Conservation (phyloP, 345 rosid species). For the sweet orange (Citrus sinensis) region DVS_A1.0 CM039166.1:17149001-17149500, state of each 20-base stretch:
- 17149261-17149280: not conserved
- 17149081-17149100: not conserved
- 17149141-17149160: not conserved
- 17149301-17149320: not conserved
- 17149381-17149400: conserved; percentile 63
- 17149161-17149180: not conserved
- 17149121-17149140: not conserved
- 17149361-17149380: conserved; percentile 65
- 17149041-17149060: not conserved
- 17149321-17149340: not conserved
- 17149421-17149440: conserved; percentile 36
- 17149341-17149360: conserved; percentile 56
- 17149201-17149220: not conserved
- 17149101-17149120: not conserved
- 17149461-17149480: conserved; percentile 67
- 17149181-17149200: not conserved
- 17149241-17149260: not conserved
- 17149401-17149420: conserved; percentile 56
- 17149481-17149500: conserved; percentile 66
- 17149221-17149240: not conserved
- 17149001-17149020: not conserved
- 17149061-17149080: not conserved
- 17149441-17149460: conserved; percentile 77
- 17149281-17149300: conserved; percentile 1
- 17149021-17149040: not conserved